These are phyloP conservation scores for Camelina sativa DNA, from an alignment of 345 rosid genomes.

Conservation along the genomic window DNA sequence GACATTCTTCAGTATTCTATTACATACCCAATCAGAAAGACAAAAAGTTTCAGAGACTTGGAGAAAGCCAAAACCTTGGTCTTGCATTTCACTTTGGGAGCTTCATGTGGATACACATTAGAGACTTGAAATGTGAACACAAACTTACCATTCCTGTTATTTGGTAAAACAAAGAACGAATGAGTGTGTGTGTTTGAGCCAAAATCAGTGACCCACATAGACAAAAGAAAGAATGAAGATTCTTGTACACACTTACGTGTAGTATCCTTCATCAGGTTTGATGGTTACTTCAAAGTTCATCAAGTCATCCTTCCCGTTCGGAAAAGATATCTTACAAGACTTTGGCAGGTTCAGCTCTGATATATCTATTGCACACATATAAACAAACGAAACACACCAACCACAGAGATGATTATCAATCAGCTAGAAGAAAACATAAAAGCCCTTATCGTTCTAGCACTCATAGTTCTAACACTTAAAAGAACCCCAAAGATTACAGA, in stretches of 20 bases:
- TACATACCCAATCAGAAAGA: neutral
- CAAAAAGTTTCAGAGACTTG: neutral
- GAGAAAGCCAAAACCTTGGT: conserved; percentile 60
- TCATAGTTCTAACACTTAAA: neutral
- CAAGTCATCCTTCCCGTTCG: conserved; percentile 72
- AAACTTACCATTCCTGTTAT: conserved; percentile 69
- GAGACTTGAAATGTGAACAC: conserved; percentile 80
- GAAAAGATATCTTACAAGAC: conserved; percentile 62
- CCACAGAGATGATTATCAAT: neutral
- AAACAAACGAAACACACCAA: neutral
- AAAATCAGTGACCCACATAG: neutral
- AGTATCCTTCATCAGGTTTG: conserved; percentile 79
- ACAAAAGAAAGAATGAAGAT: neutral
- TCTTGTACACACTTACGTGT: conserved; percentile 49
- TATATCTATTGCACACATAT: conserved; percentile 53
- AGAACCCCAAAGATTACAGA: neutral
- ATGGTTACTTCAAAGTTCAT: conserved; percentile 79
- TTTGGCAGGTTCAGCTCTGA: conserved; percentile 73
- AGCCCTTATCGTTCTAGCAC: neutral
- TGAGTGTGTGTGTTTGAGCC: neutral
- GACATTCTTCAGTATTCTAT: neutral
- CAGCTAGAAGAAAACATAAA: neutral
- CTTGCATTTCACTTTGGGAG: conserved; percentile 92
- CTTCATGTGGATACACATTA: conserved; percentile 78
- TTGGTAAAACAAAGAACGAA: neutral